A percentile compares a stretch with the other conserved stretches of the same genome.
Evolutionary conservation across 1,139 yeast genomes (phyloP).

Genomic region (Saccharomyces hybrid): DNA sequence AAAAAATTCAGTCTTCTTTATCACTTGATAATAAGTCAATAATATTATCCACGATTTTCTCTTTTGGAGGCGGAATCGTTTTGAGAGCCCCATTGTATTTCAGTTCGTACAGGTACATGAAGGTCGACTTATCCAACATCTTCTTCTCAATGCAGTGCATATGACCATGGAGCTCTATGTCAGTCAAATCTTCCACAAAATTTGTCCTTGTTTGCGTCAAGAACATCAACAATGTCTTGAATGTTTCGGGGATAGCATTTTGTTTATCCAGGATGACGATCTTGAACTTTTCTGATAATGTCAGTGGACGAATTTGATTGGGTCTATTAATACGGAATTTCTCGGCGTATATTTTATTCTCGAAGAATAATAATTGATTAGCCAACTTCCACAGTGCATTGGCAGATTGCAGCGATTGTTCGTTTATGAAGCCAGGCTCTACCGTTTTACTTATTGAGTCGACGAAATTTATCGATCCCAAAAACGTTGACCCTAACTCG

Average conservation of each 20-base stretch:
- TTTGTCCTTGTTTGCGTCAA: conserved; percentile 12
- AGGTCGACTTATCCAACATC: conserved; percentile 17
- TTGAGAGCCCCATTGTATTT: conserved; percentile 5
- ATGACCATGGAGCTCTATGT: conserved; percentile 8
- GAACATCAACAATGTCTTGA: conserved; percentile 5
- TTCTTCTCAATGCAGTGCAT: conserved; percentile 14
- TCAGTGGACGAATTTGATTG: not conserved
- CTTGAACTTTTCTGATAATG: not conserved
- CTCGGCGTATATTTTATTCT: not conserved
- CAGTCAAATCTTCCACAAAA: conserved; percentile 12
- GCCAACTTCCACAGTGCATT: not conserved
- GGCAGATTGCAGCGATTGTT: not conserved
- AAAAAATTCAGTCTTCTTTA: not conserved
- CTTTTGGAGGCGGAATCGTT: conserved; percentile 3
- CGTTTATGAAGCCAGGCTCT: not conserved
- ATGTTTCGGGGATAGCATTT: not conserved
- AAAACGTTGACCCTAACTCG: not conserved
- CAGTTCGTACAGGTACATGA: conserved; percentile 13
- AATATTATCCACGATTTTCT: not conserved
- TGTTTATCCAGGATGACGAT: not conserved
- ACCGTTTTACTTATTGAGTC: not conserved
- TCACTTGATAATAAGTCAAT: not conserved
- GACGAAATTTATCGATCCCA: not conserved
- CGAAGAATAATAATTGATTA: not conserved
- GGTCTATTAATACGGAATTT: not conserved